Evolutionary conservation across 768 basidiomycete species (phyloP), one percentile per base, ranked within the genome.

Genomic region (Tephrocybe sp.): DNA sequence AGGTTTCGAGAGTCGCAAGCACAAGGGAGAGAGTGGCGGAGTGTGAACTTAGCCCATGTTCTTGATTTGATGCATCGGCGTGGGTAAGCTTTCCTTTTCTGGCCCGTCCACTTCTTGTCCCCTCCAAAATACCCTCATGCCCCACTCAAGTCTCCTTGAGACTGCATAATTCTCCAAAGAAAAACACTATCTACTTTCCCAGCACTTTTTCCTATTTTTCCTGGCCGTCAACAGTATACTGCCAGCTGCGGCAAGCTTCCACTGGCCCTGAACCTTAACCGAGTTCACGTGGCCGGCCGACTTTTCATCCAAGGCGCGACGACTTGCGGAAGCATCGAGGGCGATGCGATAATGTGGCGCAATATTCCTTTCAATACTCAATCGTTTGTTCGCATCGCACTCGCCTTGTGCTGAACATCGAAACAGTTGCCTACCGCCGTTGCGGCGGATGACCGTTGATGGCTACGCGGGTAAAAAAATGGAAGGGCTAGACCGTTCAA

Each of bases 41-140:
- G 74, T 75, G 68, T 66, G 53, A 66, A 76, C 68, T 66, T 65
- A 32, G 48, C 34, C 60, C 60, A 70, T 65, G 68, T 71, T 69
- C 70, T 71, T 72, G 72, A 71, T 67, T 68, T 67, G 69, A 70
- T 65, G 68, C 64, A 72, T 72, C 72, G 66, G 60, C 74, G 75
- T 76, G 75, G 70, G 72, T 68, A 72, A 72, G 60, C 38, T 62
- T 71, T 57, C 71, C 60, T 57, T 59, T 67, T 65, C 64, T 59
- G 64, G 61, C 49, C 51, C 54, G 42, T 58, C 53, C 40, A 49
- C 52, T 60, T 53, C 54, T 45, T 39, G 49, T 44, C 20, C 41
- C 46, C 49, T 46, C 41, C 48, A 51, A 44, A 62, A 59, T 54
- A 2, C 20, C 32, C 39, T 34, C 11, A 6, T 22, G 39, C 5